Base-by-base conservation (phyloP, 208 protist genomes). In the Spironucleus salmonicida region DNA sequence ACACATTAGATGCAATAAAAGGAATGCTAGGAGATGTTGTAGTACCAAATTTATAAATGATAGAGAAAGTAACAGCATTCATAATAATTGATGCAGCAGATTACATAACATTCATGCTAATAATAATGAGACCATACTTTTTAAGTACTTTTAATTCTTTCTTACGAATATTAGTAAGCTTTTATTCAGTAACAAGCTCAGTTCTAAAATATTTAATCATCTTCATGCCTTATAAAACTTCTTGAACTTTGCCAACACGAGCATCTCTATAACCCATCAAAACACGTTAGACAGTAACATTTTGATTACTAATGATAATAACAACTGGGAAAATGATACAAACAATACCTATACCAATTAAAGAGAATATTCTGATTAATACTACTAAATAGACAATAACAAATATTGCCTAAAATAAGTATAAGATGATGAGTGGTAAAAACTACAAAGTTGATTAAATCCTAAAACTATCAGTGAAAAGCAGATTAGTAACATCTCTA, bases 401-500 rank as follows among this genome's bases (percentile, higher is more conserved):
- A 9, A 80, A 45, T 27, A 68, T 38, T 34, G 88, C 83, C 61
- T 86, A 80, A 4, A 83, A 41, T 30, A 84, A 83, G 45, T 39
- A 62, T 34, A 64, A 74, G 42, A 76, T 80, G 11, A 84, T 26
- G 30, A 79, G 69, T 49, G 80, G 67, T 29, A 78, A 0, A 39
- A 78, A 74, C 27, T 69, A 39, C 29, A 76, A 66, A 34, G 80
- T 45, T 30, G 78, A 76, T 74, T 75, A 27, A 26, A 86, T 53
- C 19, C 2, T 57, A 9, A 11, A 53, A 0, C 74, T 64, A 67
- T 85, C 82, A 27, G 76, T 74, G 19, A 76, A 62, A 79, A 86
- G 82, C 57, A 86, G 62, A 76, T 89, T 87, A n/a, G 84, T 78
- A 66, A 89, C 82, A 62, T 86, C 78, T 64, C 85, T 53, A 4